Conservation (phyloP, 1,284 basidiomycete genomes). For the Papiliotrema terrestris region DNA sequence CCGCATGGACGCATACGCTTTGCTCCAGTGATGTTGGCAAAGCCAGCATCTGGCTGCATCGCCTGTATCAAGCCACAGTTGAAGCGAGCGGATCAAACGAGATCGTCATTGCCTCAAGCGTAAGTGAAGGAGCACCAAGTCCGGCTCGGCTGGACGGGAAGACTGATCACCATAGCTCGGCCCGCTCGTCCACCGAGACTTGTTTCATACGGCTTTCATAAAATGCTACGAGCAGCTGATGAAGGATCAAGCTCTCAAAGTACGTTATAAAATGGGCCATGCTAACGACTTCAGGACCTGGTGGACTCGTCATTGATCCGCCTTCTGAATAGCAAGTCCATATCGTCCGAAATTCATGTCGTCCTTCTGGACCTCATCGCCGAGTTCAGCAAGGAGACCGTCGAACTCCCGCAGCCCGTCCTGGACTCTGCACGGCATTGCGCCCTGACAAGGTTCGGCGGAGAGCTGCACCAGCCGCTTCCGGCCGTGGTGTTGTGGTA, state of each 20-base stretch:
- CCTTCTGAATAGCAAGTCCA: conserved; percentile 13
- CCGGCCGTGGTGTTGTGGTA: conserved; percentile 37
- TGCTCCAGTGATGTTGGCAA: conserved; percentile 23
- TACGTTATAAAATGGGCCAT: conserved; percentile 2
- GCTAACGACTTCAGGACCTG: conserved; percentile 7
- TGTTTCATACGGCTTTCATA: conserved; percentile 37
- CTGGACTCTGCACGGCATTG: conserved; percentile 25
- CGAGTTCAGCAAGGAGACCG: conserved; percentile 29
- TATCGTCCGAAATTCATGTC: conserved; percentile 20
- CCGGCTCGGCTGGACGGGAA: neutral
- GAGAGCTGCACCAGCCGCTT: conserved; percentile 26
- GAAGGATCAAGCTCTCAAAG: conserved; percentile 24
- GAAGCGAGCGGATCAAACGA: conserved; percentile 29
- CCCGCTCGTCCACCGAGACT: conserved; percentile 23
- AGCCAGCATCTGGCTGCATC: conserved; percentile 26
- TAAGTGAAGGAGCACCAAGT: conserved; percentile 6
- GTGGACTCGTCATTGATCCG: conserved; percentile 23
- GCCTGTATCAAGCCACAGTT: conserved; percentile 30
- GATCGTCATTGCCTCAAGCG: conserved; percentile 28
- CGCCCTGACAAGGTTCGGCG: conserved; percentile 23
- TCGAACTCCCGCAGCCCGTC: conserved; percentile 12
- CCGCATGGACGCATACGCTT: conserved; percentile 32
- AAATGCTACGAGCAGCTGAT: conserved; percentile 31
- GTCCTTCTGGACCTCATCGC: conserved; percentile 31
- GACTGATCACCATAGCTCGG: conserved; percentile 21